These are phyloP conservation scores for Paragyromitra xinjiangensis DNA, from an alignment of 495 filamentous ascomycete genomes.

Conservation along the genomic window DNA sequence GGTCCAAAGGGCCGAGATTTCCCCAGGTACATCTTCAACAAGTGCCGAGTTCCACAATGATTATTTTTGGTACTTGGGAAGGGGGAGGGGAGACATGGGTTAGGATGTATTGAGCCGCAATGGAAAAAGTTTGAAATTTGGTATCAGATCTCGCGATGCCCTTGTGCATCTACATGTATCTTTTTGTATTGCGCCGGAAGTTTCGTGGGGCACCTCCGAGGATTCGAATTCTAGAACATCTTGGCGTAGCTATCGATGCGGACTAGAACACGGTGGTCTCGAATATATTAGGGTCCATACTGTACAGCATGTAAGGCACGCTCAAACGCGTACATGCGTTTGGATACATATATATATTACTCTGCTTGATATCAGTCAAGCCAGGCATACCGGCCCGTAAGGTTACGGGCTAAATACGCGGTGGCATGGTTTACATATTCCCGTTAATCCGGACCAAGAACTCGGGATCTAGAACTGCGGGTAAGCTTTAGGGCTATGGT, in stretches of 20 bases:
- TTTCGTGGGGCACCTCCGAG: not conserved
- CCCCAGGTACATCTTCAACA: not conserved
- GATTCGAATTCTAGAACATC: slow-evolving; percentile 27
- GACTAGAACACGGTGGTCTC: slow-evolving; percentile 9
- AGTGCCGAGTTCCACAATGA: slow-evolving; percentile 1
- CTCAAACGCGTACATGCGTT: not conserved
- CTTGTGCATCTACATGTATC: not conserved
- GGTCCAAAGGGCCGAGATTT: slow-evolving; percentile 17
- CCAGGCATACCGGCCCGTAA: slow-evolving; percentile 28
- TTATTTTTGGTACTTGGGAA: not conserved
- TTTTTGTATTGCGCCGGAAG: not conserved
- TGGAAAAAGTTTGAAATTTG: slow-evolving; percentile 9
- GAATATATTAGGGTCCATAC: slow-evolving; percentile 9
- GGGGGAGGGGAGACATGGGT: not conserved
- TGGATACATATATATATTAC: slow-evolving; percentile 1
- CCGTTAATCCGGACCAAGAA: slow-evolving; percentile 16
- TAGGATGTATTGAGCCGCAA: slow-evolving; percentile 27
- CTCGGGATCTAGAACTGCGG: not conserved
- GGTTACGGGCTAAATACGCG: slow-evolving; percentile 22
- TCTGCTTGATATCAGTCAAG: slow-evolving; percentile 7
- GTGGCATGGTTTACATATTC: slow-evolving; percentile 16
- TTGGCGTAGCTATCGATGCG: slow-evolving; percentile 8
- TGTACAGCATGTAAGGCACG: slow-evolving; percentile 33
- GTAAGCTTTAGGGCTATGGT: not conserved
- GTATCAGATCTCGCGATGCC: slow-evolving; percentile 39